These are phyloP conservation scores for Abortiporus biennis DNA, from an alignment of 1,284 basidiomycete species.

Conservation along the genomic window DNA sequence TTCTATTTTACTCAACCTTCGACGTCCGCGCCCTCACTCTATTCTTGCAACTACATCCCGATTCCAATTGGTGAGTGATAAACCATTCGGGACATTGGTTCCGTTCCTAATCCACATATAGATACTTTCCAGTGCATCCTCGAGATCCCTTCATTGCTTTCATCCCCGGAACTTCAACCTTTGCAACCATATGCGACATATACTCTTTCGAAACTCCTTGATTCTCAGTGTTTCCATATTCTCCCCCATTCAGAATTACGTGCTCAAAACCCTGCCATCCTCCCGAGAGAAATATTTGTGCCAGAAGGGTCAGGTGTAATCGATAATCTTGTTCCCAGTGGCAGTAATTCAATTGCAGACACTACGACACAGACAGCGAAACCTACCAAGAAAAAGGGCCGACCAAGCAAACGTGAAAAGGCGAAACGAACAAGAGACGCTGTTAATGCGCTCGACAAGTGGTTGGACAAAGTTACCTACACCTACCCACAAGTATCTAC, in stretches of 20 bases:
- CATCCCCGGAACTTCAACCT: constrained; percentile 31
- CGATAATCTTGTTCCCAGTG: constrained; percentile 13
- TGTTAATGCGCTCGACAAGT: constrained; percentile 42
- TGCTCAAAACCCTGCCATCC: constrained; percentile 50
- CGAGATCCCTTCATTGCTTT: constrained; percentile 36
- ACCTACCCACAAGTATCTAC: constrained; percentile 14
- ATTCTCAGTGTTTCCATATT: constrained; percentile 48
- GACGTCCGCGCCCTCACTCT: constrained; percentile 41
- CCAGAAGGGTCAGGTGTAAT: constrained; percentile 35
- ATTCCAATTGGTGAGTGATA: constrained; percentile 50
- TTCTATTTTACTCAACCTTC: constrained; percentile 63
- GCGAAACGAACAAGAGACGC: constrained; percentile 46
- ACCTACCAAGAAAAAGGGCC: constrained; percentile 51
- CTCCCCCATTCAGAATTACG: constrained; percentile 44
- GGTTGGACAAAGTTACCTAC: constrained; percentile 38
- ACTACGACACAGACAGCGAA: constrained; percentile 8
- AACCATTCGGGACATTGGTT: not conserved
- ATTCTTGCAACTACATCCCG: constrained; percentile 40
- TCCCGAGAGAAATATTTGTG: constrained; percentile 60
- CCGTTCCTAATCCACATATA: constrained; percentile 21
- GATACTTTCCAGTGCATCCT: constrained; percentile 48
- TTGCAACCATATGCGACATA: constrained; percentile 43
- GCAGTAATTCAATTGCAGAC: constrained; percentile 6
- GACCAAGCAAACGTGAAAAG: constrained; percentile 59
- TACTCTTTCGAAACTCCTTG: constrained; percentile 40